Conservation (phyloP, 352 stramenopile species). For the Pythium chondricola region DNA sequence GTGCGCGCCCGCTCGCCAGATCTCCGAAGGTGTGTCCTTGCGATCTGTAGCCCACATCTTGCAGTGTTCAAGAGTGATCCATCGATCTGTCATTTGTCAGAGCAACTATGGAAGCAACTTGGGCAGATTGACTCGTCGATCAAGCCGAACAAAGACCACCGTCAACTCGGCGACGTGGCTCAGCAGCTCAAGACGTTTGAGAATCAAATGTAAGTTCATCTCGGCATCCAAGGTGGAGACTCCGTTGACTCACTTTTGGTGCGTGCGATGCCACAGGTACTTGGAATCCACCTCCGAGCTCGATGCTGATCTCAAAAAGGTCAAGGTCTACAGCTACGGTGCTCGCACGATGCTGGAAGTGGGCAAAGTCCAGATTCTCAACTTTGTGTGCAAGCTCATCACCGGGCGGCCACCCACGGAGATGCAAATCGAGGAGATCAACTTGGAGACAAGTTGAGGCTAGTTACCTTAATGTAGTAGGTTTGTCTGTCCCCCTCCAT, state of each 20-base stretch:
- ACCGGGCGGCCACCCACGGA: slow-evolving; percentile 58
- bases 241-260: slow-evolving; percentile 11
- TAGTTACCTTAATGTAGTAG: slow-evolving; percentile 14
- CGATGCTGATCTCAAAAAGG: slow-evolving; percentile 69
- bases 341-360: slow-evolving; percentile 65
- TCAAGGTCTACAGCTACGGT: slow-evolving; percentile 70
- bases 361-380: slow-evolving; percentile 81
- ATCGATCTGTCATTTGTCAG: slow-evolving; percentile 20
- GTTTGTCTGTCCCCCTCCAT: neutral
- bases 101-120: slow-evolving; percentile 77
- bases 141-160: slow-evolving; percentile 51
- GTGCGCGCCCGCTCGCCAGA: slow-evolving; percentile 52
- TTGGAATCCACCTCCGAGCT: slow-evolving; percentile 61
- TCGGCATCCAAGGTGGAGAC: too few species aligned
- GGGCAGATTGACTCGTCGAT: slow-evolving; percentile 53
- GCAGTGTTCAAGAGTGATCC: too few species aligned
- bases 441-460: slow-evolving; percentile 44
- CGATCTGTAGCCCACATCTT: too few species aligned
- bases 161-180: slow-evolving; percentile 64
- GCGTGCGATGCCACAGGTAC: slow-evolving; percentile 33
- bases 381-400: slow-evolving; percentile 86
- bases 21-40: slow-evolving; percentile 72
- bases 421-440: slow-evolving; percentile 61
- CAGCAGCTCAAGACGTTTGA: slow-evolving; percentile 75
- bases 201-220: slow-evolving; percentile 58